These are phyloP conservation scores for Apiospora arundinis DNA, from an alignment of 2,329 filamentous ascomycete genomes.

Conservation along the genomic window DNA sequence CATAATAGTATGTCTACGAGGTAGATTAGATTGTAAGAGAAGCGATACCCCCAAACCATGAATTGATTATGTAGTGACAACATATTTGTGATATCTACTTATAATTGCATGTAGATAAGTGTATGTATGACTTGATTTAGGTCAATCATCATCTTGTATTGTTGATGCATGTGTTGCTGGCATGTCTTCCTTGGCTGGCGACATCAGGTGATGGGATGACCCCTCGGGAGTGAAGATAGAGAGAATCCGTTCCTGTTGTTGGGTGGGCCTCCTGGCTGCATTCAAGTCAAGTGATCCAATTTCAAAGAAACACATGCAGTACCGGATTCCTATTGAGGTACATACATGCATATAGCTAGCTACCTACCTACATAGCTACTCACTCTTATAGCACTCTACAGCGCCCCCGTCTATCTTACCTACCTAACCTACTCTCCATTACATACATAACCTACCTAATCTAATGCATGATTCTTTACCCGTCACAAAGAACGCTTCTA, in stretches of 20 bases:
- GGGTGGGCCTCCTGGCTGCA: background rate
- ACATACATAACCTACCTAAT: background rate
- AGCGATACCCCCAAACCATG: background rate
- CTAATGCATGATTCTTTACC: background rate
- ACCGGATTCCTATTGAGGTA: background rate
- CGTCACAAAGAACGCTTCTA: background rate
- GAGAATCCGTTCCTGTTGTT: background rate
- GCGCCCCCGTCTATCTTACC: background rate
- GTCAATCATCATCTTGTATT: background rate
- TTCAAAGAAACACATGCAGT: background rate
- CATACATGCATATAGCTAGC: background rate
- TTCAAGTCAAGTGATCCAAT: background rate
- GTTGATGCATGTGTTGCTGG: background rate
- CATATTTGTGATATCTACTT: background rate
- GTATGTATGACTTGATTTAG: background rate
- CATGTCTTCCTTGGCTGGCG: background rate
- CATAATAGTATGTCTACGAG: background rate
- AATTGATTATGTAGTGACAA: background rate
- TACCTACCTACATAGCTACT: no score
- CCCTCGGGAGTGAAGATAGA: conserved; percentile 4
- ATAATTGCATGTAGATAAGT: no score
- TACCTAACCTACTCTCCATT: no score
- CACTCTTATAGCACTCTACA: no score
- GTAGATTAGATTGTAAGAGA: background rate
- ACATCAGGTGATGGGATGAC: conserved; percentile 2